phyloP scores from a whole-genome alignment of 1,139 yeast genomes.

The Kodamaea anthophila region DNA sequence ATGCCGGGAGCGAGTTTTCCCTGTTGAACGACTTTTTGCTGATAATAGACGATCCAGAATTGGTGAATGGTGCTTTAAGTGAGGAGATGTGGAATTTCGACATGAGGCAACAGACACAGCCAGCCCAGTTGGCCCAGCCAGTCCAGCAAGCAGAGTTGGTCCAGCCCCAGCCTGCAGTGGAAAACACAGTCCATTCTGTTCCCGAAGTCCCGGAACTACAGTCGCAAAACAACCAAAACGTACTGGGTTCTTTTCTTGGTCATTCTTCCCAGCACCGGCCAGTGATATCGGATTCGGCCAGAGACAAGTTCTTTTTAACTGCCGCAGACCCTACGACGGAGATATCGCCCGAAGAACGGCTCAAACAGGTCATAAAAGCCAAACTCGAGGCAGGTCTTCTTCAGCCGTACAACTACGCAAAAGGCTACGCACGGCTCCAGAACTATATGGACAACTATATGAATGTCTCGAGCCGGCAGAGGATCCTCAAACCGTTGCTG shows the following conservation, averaged over 20 bases:
- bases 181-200: background rate
- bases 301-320: constrained; percentile 88
- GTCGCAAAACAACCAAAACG: constrained; percentile 17
- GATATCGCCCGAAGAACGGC: constrained; percentile 87
- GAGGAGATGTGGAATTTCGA: constrained; percentile 22
- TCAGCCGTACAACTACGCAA: constrained; percentile 90
- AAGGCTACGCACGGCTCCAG: constrained; percentile 87
- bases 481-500: constrained; percentile 83
- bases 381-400: constrained; percentile 89
- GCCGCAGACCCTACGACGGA: constrained; percentile 98
- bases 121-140: constrained; percentile 3
- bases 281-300: constrained; percentile 67
- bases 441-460: constrained; percentile 90
- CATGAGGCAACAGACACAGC: constrained; percentile 5
- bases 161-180: background rate
- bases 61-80: constrained; percentile 46
- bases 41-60: constrained; percentile 81
- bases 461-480: constrained; percentile 77
- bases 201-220: constrained; percentile 1
- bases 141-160: constrained; percentile 2
- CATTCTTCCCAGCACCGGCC: constrained; percentile 28
- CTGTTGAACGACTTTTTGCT: constrained; percentile 84
- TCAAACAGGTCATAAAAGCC: constrained; percentile 93
- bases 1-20: constrained; percentile 89
- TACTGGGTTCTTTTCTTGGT: constrained; percentile 18